Evolutionary conservation across 805 yeast genomes (phyloP).

Genomic region (Candida koratica): DNA sequence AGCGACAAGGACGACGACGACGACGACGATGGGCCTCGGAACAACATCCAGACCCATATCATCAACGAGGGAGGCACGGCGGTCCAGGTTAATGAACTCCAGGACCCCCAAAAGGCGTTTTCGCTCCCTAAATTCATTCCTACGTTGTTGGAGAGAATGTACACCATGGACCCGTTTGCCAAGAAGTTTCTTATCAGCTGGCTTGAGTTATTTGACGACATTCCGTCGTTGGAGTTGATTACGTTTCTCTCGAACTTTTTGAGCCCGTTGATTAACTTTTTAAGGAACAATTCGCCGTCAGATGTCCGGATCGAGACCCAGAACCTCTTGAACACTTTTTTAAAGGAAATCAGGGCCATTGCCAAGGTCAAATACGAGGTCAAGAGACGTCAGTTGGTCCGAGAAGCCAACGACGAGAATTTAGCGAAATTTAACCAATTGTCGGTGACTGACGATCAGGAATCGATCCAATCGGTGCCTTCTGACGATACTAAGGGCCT

Average conservation of each 20-base stretch:
- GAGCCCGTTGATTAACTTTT: conserved; percentile 74
- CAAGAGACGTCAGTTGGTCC: conserved; percentile 22
- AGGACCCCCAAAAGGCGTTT: conserved; percentile 65
- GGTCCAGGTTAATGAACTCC: conserved; percentile 55
- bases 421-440: conserved; percentile 1
- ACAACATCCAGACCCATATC: conserved; percentile 35
- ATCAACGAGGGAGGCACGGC: conserved; percentile 58
- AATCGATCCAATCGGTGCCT: conserved; percentile 11
- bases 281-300: conserved; percentile 71
- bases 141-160: conserved; percentile 82
- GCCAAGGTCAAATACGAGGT: conserved; percentile 60
- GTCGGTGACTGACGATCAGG: conserved; percentile 10
- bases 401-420: conserved; percentile 13
- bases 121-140: conserved; percentile 87
- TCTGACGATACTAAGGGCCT: conserved; percentile 11
- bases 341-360: conserved; percentile 78
- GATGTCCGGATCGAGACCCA: conserved; percentile 88
- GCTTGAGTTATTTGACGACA: conserved; percentile 87
- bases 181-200: conserved; percentile 89
- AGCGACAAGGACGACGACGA: background rate
- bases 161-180: conserved; percentile 88
- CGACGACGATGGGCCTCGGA: conserved; percentile 9
- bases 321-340: conserved; percentile 64
- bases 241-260: conserved; percentile 85
- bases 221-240: conserved; percentile 85